Evolutionary conservation across 495 filamentous ascomycete species (phyloP).

Genomic region (Trichoderma erinaceum): DNA sequence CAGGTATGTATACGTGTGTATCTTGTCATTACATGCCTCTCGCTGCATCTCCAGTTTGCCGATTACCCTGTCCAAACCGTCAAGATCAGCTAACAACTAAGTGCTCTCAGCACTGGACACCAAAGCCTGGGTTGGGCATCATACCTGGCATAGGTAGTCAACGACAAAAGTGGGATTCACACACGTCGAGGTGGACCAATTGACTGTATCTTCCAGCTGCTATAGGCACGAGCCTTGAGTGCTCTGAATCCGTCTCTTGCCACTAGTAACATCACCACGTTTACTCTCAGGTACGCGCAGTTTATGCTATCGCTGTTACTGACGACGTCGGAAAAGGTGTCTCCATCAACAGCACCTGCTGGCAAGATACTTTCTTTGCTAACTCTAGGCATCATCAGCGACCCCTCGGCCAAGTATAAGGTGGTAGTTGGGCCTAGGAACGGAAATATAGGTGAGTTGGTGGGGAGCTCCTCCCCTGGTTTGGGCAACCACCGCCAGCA

Average conservation of each 20-base stretch:
- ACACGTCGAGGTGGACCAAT: too few relatives aligned
- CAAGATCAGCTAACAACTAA: too few relatives aligned
- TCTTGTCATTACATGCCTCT: not conserved
- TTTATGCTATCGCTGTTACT: not conserved
- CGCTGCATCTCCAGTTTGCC: not conserved
- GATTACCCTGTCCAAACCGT: not conserved
- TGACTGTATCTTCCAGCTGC: too few relatives aligned
- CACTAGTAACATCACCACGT: too few relatives aligned
- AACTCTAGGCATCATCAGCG: not conserved
- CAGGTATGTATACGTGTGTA: not conserved
- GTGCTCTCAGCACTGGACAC: too few relatives aligned
- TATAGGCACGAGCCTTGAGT: too few relatives aligned
- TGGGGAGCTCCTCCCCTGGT: not conserved
- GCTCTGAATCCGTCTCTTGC: too few relatives aligned
- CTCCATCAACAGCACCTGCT: not conserved
- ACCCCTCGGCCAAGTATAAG: not conserved
- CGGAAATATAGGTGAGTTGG: not conserved
- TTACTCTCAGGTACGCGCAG: too few relatives aligned
- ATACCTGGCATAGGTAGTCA: too few relatives aligned
- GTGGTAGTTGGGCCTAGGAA: conserved; percentile 1
- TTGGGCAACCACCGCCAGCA: conserved; percentile 1
- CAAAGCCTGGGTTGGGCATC: too few relatives aligned
- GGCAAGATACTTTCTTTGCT: not conserved
- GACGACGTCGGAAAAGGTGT: not conserved
- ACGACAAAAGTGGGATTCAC: too few relatives aligned